Evolutionary conservation across 176 grass and related monocot species (phyloP).

Genomic region (Oropetium thomaeum): DNA sequence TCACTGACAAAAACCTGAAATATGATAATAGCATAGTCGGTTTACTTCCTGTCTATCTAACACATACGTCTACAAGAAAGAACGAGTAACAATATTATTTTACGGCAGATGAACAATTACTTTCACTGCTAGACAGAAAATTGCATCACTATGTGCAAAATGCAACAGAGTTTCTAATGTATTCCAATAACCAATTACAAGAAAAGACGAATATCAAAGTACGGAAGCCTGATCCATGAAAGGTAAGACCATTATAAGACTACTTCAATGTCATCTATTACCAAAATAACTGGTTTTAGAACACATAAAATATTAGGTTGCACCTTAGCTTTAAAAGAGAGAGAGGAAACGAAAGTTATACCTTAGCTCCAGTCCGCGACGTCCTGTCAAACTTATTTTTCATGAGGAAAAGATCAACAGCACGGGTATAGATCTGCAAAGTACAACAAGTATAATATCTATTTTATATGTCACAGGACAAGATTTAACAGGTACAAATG

Average conservation of each 20-base stretch:
- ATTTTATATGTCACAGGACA: background rate
- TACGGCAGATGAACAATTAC: background rate
- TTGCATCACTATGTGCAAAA: too few relatives aligned
- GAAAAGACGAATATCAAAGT: background rate
- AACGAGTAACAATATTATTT: background rate
- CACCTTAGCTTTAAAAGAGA: too few relatives aligned
- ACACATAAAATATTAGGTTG: too few relatives aligned
- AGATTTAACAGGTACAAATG: slow-evolving; percentile 1
- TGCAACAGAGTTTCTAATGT: too few relatives aligned
- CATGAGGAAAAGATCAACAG: slow-evolving; percentile 51
- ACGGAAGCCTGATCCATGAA: background rate
- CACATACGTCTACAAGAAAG: background rate
- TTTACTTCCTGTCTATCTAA: background rate
- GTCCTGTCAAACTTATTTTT: slow-evolving; percentile 49
- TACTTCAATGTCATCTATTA: background rate
- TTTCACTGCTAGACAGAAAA: background rate
- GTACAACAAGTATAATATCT: background rate
- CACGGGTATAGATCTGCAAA: slow-evolving; percentile 54
- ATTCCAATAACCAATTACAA: too few relatives aligned
- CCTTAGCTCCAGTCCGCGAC: slow-evolving; percentile 65
- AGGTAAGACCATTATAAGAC: too few relatives aligned
- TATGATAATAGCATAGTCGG: background rate
- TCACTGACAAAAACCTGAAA: slow-evolving; percentile 67
- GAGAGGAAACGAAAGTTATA: too few relatives aligned
- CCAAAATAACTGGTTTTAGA: background rate